Percentiles rank a stretch among this genome's conserved stretches.
Conservation (phyloP, 1,284 basidiomycete species). For the Rhodofomes roseus region DNA sequence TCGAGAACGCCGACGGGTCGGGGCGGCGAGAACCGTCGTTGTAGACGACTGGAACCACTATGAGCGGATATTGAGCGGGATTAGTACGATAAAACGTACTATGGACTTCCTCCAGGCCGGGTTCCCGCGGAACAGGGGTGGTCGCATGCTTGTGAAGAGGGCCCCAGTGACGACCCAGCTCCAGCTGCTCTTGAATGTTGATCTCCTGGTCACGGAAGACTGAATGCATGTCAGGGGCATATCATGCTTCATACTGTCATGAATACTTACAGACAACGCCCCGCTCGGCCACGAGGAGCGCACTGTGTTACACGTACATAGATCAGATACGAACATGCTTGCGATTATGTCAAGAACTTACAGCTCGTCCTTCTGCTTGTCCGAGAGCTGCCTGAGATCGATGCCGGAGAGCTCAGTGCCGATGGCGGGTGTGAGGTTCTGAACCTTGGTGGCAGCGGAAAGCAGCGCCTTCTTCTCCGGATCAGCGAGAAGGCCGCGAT, state of each 20-base stretch:
- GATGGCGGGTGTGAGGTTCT: conserved; percentile 58
- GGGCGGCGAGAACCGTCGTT: conserved; percentile 68
- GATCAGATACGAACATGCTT: background rate
- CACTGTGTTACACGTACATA: conserved; percentile 33
- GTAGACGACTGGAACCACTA: conserved; percentile 52
- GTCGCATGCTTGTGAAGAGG: conserved; percentile 83
- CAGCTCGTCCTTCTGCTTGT: conserved; percentile 67
- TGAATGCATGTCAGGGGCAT: conserved; percentile 22
- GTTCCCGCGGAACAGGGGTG: conserved; percentile 66
- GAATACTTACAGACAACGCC: conserved; percentile 59
- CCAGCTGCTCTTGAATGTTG: conserved; percentile 66
- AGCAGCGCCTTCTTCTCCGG: conserved; percentile 55
- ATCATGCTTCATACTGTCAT: background rate
- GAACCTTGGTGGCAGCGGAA: conserved; percentile 54
- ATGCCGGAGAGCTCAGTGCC: conserved; percentile 64
- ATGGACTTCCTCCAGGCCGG: conserved; percentile 76
- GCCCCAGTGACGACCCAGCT: conserved; percentile 70
- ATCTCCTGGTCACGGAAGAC: conserved; percentile 74
- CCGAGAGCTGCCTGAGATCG: conserved; percentile 57
- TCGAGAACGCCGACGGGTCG: conserved; percentile 67
- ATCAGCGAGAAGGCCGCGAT: conserved; percentile 62
- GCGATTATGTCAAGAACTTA: conserved; percentile 24
- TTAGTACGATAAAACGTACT: conserved; percentile 36
- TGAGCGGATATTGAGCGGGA: conserved; percentile 5
- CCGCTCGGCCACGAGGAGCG: conserved; percentile 65